phyloP scores from a whole-genome alignment of 1,284 basidiomycete genomes.

The Irpex lacteus region DNA sequence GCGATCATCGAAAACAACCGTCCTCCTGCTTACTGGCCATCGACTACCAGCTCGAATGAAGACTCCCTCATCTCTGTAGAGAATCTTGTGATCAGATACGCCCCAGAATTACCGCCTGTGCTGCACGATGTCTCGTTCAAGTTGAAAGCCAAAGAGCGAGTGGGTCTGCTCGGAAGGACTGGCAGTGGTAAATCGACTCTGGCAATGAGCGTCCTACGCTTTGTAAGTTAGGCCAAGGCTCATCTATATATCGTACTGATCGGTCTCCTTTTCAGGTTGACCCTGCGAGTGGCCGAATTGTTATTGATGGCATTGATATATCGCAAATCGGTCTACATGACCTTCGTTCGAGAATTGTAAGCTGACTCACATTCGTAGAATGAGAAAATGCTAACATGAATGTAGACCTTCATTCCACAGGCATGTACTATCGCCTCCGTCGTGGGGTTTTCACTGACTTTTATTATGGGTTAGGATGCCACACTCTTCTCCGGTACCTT shows the following conservation, averaged over 20 bases:
- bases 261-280: slow-evolving; percentile 51
- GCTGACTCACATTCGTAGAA: slow-evolving; percentile 20
- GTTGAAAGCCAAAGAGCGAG: slow-evolving; percentile 60
- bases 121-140: slow-evolving; percentile 73
- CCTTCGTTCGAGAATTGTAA: slow-evolving; percentile 69
- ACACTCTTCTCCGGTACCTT: slow-evolving; percentile 86
- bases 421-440: not conserved
- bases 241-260: slow-evolving; percentile 4
- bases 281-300: slow-evolving; percentile 73
- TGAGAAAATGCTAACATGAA: not conserved
- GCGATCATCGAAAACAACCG: slow-evolving; percentile 60
- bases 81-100: slow-evolving; percentile 78
- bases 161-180: slow-evolving; percentile 76
- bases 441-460: not conserved
- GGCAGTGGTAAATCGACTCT: slow-evolving; percentile 83
- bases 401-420: slow-evolving; percentile 80
- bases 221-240: slow-evolving; percentile 45
- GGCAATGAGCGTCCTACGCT: slow-evolving; percentile 84
- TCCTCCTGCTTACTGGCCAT: slow-evolving; percentile 86
- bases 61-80: slow-evolving; percentile 45
- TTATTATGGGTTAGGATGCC: slow-evolving; percentile 52
- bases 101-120: slow-evolving; percentile 81
- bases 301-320: slow-evolving; percentile 90
- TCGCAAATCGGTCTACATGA: slow-evolving; percentile 85
- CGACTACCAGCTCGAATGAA: slow-evolving; percentile 49